Percentiles rank a stretch among this genome's conserved stretches.
Evolutionary conservation across 495 filamentous ascomycete genomes (phyloP).

Genomic region (Penicilliopsis zonata): DNA sequence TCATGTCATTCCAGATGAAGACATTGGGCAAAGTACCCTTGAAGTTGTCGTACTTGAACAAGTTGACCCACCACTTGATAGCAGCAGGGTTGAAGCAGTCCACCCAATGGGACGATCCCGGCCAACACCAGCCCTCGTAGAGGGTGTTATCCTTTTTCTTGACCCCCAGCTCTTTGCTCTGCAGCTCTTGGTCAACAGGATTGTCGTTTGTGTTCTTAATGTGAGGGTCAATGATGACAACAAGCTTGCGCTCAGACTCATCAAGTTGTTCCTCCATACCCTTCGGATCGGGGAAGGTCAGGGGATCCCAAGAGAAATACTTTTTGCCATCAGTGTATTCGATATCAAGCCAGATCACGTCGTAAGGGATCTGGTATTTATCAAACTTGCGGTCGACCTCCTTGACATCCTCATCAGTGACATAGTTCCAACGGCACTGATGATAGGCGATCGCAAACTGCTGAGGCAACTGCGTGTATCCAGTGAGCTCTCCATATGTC

Average conservation of each 20-base stretch:
- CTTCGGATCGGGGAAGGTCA: slow-evolving; percentile 74
- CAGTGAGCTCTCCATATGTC: slow-evolving; percentile 82
- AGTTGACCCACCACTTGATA: slow-evolving; percentile 72
- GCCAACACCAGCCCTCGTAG: slow-evolving; percentile 98
- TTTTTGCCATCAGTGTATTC: slow-evolving; percentile 94
- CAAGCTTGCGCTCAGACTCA: slow-evolving; percentile 74
- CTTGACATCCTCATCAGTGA: slow-evolving; percentile 91
- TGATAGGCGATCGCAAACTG: slow-evolving; percentile 89
- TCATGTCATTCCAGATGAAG: slow-evolving; percentile 99
- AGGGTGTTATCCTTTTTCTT: slow-evolving; percentile 81
- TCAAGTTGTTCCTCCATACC: slow-evolving; percentile 81
- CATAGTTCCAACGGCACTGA: slow-evolving; percentile 98
- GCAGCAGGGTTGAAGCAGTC: slow-evolving; percentile 87
- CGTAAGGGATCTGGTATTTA: slow-evolving; percentile 87
- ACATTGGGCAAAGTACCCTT: slow-evolving; percentile 70
- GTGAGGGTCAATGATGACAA: slow-evolving; percentile 91
- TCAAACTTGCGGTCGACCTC: slow-evolving; percentile 95
- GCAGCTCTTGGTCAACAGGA: slow-evolving; percentile 64
- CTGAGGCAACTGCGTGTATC: slow-evolving; percentile 82
- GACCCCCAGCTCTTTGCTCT: slow-evolving; percentile 67
- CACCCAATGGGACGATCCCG: slow-evolving; percentile 89
- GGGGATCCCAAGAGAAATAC: slow-evolving; percentile 92
- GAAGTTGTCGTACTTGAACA: slow-evolving; percentile 81
- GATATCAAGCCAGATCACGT: slow-evolving; percentile 97
- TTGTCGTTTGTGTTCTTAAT: slow-evolving; percentile 87